A percentile compares a stretch with the other conserved stretches of the same genome.
Evolutionary conservation across 2,329 filamentous ascomycete genomes (phyloP).

Genomic region (Alternaria infectoria): DNA sequence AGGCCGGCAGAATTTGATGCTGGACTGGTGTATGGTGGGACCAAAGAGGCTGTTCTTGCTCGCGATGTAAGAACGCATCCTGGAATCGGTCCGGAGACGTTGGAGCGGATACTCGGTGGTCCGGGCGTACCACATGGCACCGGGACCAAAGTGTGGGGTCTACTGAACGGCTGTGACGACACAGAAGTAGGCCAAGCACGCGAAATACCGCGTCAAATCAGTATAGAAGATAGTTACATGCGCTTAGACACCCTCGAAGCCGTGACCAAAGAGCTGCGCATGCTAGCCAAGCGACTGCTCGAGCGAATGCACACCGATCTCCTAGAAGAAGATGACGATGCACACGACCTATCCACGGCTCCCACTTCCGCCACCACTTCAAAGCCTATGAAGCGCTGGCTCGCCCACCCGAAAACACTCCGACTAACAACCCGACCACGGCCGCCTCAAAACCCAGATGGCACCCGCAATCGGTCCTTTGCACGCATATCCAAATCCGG

Average conservation of each 20-base stretch:
- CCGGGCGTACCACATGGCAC: constrained; percentile 74
- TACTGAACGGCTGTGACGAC: constrained; percentile 82
- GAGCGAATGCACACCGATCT: constrained; percentile 81
- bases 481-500: constrained; percentile 77
- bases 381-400: constrained; percentile 62
- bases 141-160: constrained; percentile 73
- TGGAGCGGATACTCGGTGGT: constrained; percentile 74
- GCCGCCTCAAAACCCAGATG: constrained; percentile 59
- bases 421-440: constrained; percentile 78
- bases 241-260: constrained; percentile 69
- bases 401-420: constrained; percentile 80
- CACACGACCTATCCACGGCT: background rate
- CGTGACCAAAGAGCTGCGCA: constrained; percentile 71
- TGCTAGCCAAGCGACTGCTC: constrained; percentile 73
- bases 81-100: constrained; percentile 65
- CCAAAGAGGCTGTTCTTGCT: constrained; percentile 66
- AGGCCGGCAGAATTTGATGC: constrained; percentile 51
- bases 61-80: constrained; percentile 68
- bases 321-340: constrained; percentile 59
- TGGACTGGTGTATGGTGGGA: constrained; percentile 57
- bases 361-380: background rate
- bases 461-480: constrained; percentile 63
- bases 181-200: constrained; percentile 74
- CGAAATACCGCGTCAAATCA: constrained; percentile 83
- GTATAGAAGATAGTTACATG: constrained; percentile 90